phyloP scores from a whole-genome alignment of 2,329 filamentous ascomycete genomes.

The Calonectria henricotiae region DNA sequence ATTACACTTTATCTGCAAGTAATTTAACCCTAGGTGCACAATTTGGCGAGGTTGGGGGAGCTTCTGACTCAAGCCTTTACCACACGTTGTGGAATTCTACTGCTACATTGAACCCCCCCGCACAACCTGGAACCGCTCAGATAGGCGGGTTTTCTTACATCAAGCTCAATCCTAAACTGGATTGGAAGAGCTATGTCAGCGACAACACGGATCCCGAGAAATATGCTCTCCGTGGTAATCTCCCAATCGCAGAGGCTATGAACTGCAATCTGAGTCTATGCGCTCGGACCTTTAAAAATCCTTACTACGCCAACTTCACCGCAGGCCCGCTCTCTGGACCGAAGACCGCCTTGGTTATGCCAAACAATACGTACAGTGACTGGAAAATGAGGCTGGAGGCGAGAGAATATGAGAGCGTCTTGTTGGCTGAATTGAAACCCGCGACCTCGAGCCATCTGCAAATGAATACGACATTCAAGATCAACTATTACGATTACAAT shows the following conservation, averaged over 20 bases:
- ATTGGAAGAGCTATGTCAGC: neutral
- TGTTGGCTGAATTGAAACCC: conserved; percentile 9
- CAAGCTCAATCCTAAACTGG: conserved; percentile 2
- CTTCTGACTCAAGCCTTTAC: neutral
- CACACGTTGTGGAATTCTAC: conserved; percentile 17
- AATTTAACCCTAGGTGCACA: neutral
- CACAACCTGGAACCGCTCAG: neutral
- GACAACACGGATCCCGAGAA: neutral
- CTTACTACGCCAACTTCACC: conserved; percentile 12
- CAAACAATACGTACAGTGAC: neutral
- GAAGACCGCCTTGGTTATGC: neutral
- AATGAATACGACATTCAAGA: conserved; percentile 16
- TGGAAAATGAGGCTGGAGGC: neutral
- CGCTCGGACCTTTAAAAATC: neutral
- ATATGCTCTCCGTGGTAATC: neutral
- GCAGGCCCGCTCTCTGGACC: neutral
- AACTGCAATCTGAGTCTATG: neutral
- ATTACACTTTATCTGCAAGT: conserved; percentile 6
- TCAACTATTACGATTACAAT: conserved; percentile 12
- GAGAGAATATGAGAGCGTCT: neutral
- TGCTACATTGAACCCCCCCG: neutral
- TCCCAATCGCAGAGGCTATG: conserved; percentile 10
- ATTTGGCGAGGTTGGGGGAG: conserved; percentile 1
- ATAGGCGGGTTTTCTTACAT: neutral
- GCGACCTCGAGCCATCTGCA: neutral